Evolutionary conservation across 495 filamentous ascomycete genomes (phyloP).

Genomic region (Penicillium silybi): DNA sequence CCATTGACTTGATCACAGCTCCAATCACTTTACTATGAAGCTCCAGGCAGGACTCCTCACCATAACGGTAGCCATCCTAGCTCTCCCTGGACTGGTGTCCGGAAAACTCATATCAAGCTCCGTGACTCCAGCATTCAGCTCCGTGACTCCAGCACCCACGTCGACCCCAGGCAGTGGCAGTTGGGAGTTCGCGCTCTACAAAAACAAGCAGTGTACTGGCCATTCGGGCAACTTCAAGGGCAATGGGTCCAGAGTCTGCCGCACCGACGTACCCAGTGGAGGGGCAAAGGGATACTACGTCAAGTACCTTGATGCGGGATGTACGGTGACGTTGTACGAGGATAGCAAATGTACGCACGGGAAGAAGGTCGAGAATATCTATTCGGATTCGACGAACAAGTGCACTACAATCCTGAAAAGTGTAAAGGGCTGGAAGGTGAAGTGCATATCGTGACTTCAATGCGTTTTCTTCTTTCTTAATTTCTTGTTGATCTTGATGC

Average conservation of each 20-base stretch:
- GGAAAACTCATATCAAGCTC: background rate
- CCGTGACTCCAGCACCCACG: too few species aligned
- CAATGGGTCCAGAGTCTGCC: slow-evolving; percentile 5
- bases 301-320: slow-evolving; percentile 6
- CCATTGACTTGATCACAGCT: background rate
- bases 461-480: too few species aligned
- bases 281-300: slow-evolving; percentile 1
- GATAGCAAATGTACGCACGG: slow-evolving; percentile 9
- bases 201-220: slow-evolving; percentile 4
- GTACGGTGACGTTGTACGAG: slow-evolving; percentile 9
- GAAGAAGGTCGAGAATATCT: slow-evolving; percentile 3
- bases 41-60: background rate
- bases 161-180: background rate
- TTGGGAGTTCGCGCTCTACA: slow-evolving; percentile 14
- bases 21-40: background rate
- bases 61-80: background rate
- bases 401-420: background rate
- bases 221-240: slow-evolving; percentile 1
- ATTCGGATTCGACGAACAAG: background rate
- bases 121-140: background rate
- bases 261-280: background rate
- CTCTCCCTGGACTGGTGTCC: background rate
- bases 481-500: background rate
- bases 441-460: too few species aligned
- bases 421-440: slow-evolving; percentile 12